Evolutionary conservation across 1,139 yeast species (phyloP).

Genomic region (Debaryomyces sp.): DNA sequence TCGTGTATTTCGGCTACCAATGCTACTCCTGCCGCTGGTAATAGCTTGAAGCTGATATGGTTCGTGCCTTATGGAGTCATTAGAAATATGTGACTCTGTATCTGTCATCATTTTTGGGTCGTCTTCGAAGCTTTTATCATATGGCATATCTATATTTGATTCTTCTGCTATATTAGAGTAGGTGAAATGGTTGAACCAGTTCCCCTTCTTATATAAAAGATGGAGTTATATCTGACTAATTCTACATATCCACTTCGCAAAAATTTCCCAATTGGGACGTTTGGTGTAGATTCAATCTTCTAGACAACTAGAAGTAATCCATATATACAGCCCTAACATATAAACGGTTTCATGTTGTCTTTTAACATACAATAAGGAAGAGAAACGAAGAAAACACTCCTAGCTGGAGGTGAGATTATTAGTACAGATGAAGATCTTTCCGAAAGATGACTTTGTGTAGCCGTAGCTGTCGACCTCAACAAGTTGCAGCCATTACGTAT

Average conservation of each 20-base stretch:
- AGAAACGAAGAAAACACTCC: too few relatives aligned
- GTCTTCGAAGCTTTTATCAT: not conserved
- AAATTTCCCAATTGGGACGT: not conserved
- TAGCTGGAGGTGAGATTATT: not conserved
- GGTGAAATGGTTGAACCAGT: not conserved
- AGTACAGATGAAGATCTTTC: not conserved
- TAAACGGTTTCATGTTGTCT: not conserved
- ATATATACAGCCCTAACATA: not conserved
- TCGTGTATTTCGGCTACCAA: not conserved
- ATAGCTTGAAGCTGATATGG: conserved; percentile 1
- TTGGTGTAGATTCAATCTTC: not conserved
- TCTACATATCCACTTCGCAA: not conserved
- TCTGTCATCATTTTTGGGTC: not conserved
- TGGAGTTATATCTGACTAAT: not conserved
- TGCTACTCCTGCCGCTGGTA: not conserved
- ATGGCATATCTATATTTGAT: not conserved
- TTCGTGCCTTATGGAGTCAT: not conserved
- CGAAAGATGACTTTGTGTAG: not conserved
- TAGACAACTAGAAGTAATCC: not conserved
- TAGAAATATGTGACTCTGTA: not conserved
- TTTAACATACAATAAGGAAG: not conserved
- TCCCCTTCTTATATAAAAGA: not conserved
- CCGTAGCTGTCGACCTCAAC: not conserved
- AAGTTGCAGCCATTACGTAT: not conserved
- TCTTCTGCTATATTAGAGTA: not conserved